phyloP scores from a whole-genome alignment of 2,329 filamentous ascomycete genomes.

The Ilyonectria destructans region DNA sequence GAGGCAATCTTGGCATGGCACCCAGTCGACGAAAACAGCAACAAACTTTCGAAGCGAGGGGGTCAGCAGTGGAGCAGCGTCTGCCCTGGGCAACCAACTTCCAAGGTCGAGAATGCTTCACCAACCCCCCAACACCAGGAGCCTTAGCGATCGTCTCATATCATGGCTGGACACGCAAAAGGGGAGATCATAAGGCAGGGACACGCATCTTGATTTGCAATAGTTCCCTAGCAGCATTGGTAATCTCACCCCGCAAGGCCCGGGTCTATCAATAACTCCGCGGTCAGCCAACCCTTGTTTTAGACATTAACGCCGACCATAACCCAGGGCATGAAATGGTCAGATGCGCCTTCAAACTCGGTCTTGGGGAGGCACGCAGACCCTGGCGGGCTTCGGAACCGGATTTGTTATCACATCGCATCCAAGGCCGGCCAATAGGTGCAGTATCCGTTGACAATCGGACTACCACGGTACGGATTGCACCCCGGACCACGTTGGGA shows the following conservation, averaged over 20 bases:
- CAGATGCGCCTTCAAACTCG: constrained; percentile 6
- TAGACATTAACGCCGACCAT: constrained; percentile 21
- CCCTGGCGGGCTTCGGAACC: constrained; percentile 8
- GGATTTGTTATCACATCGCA: constrained; percentile 5
- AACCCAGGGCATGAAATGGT: constrained; percentile 5
- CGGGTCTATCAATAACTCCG: constrained; percentile 26
- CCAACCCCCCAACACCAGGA: constrained; percentile 1
- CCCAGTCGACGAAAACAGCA: constrained; percentile 13
- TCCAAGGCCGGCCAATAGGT: constrained; percentile 12
- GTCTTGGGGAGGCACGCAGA: not conserved
- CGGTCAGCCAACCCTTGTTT: constrained; percentile 27
- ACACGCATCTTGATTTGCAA: constrained; percentile 11
- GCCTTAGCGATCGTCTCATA: constrained; percentile 8
- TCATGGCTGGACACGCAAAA: not conserved
- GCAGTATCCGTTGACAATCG: constrained; percentile 3
- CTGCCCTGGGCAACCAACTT: constrained; percentile 11
- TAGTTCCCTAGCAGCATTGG: constrained; percentile 3
- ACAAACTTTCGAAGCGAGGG: constrained; percentile 13
- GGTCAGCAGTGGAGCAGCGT: constrained; percentile 10
- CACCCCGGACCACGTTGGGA: constrained; percentile 8
- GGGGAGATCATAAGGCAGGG: not conserved
- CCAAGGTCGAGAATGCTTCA: not conserved
- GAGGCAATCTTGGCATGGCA: constrained; percentile 3
- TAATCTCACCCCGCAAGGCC: constrained; percentile 25
- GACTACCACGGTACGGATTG: constrained; percentile 6